Conservation (phyloP, 257 asterid genomes). For the Solanum chmielewskii region DNA sequence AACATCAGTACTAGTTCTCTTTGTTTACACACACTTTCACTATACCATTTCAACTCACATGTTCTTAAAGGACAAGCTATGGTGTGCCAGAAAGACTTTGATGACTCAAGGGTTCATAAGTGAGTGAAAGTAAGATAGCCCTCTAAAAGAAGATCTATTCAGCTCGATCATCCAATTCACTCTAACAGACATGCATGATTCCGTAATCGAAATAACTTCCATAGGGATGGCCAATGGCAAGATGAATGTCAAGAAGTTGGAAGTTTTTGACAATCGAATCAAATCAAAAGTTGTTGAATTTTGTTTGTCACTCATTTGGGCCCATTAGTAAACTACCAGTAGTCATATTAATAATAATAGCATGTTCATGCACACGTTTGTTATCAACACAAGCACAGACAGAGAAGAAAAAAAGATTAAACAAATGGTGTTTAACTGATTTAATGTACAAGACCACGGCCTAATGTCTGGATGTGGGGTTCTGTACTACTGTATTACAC, state of each 20-base stretch:
- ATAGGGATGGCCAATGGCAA: not conserved
- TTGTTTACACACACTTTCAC: not conserved
- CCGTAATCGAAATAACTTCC: not conserved
- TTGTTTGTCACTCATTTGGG: not conserved
- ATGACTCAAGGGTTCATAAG: not conserved
- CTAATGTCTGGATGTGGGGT: not conserved
- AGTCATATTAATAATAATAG: not conserved
- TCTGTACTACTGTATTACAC: not conserved
- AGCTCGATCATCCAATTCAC: not conserved
- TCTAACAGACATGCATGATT: not conserved
- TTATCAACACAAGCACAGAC: not conserved
- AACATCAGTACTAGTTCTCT: not conserved
- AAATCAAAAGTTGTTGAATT: not conserved
- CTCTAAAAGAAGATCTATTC: not conserved
- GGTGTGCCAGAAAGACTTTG: not conserved
- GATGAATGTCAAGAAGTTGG: not conserved
- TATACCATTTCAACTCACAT: not conserved
- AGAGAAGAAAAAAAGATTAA: not conserved
- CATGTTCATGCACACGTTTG: slow-evolving; percentile 14
- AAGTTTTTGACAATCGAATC: not conserved
- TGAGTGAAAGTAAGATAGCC: not conserved
- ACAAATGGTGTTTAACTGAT: not conserved
- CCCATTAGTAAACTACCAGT: not conserved
- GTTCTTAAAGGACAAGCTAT: not conserved
- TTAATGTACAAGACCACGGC: not conserved